phyloP scores from a whole-genome alignment of 164 flowering plant genomes.

The Chimonanthus salicifolius region DNA sequence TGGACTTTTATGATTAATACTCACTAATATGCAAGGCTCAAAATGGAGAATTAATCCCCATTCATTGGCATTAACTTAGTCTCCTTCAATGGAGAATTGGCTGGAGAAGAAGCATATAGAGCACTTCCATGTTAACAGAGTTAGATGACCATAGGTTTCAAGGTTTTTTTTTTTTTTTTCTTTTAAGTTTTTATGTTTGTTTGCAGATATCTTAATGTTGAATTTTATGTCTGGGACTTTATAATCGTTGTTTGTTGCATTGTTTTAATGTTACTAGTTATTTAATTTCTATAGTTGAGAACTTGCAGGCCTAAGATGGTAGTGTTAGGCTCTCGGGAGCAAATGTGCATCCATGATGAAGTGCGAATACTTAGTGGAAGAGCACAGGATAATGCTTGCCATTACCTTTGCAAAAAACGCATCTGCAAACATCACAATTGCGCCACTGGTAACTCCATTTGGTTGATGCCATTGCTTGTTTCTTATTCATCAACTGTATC shows the following conservation, averaged over 20 bases:
- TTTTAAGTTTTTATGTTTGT: background rate
- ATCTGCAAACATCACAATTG: slow-evolving; percentile 45
- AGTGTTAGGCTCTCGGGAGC: slow-evolving; percentile 92
- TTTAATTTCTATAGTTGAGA: background rate
- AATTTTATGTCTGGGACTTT: background rate
- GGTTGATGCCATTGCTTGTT: background rate
- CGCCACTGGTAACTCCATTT: slow-evolving; percentile 46
- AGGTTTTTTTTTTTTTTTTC: too few relatives aligned
- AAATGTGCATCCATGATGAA: slow-evolving; percentile 82
- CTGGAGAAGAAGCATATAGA: too few relatives aligned
- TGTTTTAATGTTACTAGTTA: background rate
- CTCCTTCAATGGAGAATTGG: too few relatives aligned
- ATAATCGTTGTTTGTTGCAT: background rate
- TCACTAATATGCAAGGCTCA: too few relatives aligned
- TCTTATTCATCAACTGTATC: background rate
- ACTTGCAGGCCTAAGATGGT: slow-evolving; percentile 91
- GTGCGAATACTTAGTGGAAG: slow-evolving; percentile 71
- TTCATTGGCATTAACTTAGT: too few relatives aligned
- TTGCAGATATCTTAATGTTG: background rate
- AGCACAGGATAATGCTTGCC: slow-evolving; percentile 89
- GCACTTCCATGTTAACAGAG: too few relatives aligned
- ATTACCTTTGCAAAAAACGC: slow-evolving; percentile 47
- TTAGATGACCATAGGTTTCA: background rate
- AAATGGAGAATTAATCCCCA: too few relatives aligned
- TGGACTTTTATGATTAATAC: too few relatives aligned